Evolutionary conservation across 192 early-diverging fungal genomes (phyloP).

Genomic region (Podila minutissima): DNA sequence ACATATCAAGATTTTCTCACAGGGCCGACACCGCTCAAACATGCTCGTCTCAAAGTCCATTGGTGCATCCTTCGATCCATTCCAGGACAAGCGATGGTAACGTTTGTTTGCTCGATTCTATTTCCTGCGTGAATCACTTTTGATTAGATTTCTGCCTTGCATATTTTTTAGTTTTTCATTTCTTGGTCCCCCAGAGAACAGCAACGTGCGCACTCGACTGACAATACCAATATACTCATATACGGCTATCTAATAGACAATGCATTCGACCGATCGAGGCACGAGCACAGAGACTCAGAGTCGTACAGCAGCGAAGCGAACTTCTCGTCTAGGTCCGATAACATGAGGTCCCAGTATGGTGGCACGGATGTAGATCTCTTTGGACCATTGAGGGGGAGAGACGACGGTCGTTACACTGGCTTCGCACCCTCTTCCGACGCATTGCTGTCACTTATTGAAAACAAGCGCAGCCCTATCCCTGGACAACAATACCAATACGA

Average conservation of each 20-base stretch:
- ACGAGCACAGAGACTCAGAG: conserved; percentile 18
- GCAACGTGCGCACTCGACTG: neutral
- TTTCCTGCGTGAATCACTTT: neutral
- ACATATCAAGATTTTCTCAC: neutral
- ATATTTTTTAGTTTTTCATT: neutral
- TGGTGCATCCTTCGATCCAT: conserved; percentile 6
- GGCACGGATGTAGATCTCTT: conserved; percentile 46
- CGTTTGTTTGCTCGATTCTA: neutral
- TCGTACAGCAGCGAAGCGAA: conserved; percentile 25
- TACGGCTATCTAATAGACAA: neutral
- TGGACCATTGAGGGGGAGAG: conserved; percentile 56
- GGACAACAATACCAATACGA: conserved; percentile 41
- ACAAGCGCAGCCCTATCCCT: conserved; percentile 49
- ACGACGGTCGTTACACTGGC: conserved; percentile 74
- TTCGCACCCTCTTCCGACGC: conserved; percentile 78
- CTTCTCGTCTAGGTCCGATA: conserved; percentile 26
- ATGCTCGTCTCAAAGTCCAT: conserved; percentile 18
- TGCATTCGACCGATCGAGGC: neutral
- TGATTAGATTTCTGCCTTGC: neutral
- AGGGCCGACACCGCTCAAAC: conserved; percentile 10
- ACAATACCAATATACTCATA: neutral
- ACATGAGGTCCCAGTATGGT: conserved; percentile 14
- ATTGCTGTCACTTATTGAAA: conserved; percentile 72
- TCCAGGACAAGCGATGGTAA: conserved; percentile 28
- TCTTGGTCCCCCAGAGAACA: neutral